Percentiles rank a stretch among this genome's conserved stretches.
phyloP scores from a whole-genome alignment of 768 basidiomycete genomes.

The Pisolithus marmoratus region DNA sequence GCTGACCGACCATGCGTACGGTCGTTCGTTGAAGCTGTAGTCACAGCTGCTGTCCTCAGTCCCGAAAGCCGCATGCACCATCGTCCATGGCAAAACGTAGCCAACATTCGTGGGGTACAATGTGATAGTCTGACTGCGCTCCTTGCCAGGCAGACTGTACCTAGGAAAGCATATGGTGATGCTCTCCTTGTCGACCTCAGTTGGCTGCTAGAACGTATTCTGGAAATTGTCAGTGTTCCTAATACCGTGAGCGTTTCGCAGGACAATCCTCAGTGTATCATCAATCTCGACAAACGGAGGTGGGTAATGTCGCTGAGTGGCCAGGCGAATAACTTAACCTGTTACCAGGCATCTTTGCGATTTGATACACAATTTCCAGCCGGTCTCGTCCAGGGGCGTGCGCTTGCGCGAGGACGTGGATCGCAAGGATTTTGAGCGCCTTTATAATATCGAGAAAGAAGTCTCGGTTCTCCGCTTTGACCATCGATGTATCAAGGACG shows the following conservation, averaged over 20 bases:
- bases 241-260: constrained; percentile 55
- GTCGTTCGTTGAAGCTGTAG: constrained; percentile 75
- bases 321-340: constrained; percentile 11
- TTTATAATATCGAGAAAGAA: constrained; percentile 73
- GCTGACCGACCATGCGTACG: constrained; percentile 61
- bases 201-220: constrained; percentile 76
- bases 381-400: constrained; percentile 37
- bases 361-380: constrained; percentile 51
- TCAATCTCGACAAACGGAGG: constrained; percentile 84
- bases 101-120: constrained; percentile 50
- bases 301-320: constrained; percentile 24
- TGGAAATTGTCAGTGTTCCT: constrained; percentile 72
- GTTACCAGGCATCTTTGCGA: constrained; percentile 56
- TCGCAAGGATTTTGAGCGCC: constrained; percentile 65
- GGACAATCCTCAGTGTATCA: constrained; percentile 52
- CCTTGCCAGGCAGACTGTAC: constrained; percentile 45
- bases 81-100: constrained; percentile 75
- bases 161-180: constrained; percentile 40
- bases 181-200: constrained; percentile 70
- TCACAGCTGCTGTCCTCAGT: constrained; percentile 72
- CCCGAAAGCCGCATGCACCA: constrained; percentile 73
- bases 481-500: constrained; percentile 67
- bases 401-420: constrained; percentile 52
- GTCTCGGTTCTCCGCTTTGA: constrained; percentile 59
- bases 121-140: constrained; percentile 59